phyloP scores from a whole-genome alignment of 139 green algal genomes.

The Edaphochlamys debaryana region DNA sequence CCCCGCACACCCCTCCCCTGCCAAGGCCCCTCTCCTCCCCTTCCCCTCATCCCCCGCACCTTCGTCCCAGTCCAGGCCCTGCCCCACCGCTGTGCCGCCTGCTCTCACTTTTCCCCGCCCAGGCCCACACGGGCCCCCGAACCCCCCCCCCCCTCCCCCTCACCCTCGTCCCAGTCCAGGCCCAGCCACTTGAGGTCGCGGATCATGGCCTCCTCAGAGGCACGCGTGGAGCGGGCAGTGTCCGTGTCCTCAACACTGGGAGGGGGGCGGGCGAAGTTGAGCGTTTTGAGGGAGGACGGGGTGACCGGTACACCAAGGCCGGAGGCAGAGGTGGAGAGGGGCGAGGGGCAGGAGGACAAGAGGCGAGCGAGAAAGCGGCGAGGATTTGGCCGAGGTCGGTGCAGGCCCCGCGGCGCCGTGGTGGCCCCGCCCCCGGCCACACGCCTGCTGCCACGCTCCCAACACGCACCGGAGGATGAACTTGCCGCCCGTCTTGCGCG shows the following conservation, averaged over 20 bases:
- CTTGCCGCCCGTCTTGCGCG: constrained; percentile 87
- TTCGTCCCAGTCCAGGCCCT: constrained; percentile 97
- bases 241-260: constrained; percentile 98
- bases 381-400: too few relatives aligned
- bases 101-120: background rate
- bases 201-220: constrained; percentile 92
- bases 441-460: background rate
- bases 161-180: constrained; percentile 96
- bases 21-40: too few relatives aligned
- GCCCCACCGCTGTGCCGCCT: constrained; percentile 48
- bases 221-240: constrained; percentile 88
- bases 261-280: background rate
- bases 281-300: too few relatives aligned
- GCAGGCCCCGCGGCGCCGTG: too few relatives aligned
- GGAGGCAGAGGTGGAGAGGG: too few relatives aligned
- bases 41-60: constrained; percentile 55
- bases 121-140: background rate
- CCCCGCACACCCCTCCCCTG: too few relatives aligned
- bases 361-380: too few relatives aligned
- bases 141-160: background rate
- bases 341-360: too few relatives aligned
- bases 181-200: constrained; percentile 96
- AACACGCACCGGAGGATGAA: constrained; percentile 95
- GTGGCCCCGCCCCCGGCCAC: background rate
- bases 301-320: too few relatives aligned